Evolutionary conservation across 2,329 filamentous ascomycete species (phyloP).

Genomic region (Plectosphaerella sp.): DNA sequence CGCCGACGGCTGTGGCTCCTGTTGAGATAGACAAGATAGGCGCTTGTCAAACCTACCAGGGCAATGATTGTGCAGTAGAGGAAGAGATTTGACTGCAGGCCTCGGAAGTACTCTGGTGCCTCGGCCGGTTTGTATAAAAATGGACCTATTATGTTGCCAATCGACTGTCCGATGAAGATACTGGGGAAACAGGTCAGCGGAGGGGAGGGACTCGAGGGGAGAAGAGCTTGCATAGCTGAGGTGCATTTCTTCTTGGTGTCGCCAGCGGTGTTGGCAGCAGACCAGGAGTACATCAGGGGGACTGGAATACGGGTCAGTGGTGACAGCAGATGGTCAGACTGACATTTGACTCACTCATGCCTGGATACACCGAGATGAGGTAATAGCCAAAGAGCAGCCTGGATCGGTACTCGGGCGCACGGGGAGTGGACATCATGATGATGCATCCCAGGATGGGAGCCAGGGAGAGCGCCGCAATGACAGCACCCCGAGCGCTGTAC

Average conservation of each 20-base stretch:
- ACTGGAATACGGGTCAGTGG: slow-evolving; percentile 21
- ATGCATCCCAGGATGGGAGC: slow-evolving; percentile 53
- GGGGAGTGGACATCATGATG: slow-evolving; percentile 46
- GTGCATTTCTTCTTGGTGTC: slow-evolving; percentile 65
- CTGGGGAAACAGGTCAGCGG: no score
- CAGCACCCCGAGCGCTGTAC: slow-evolving; percentile 51
- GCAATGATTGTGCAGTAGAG: slow-evolving; percentile 54
- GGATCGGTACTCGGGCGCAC: slow-evolving; percentile 37
- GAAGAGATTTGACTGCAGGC: slow-evolving; percentile 54
- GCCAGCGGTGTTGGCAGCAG: slow-evolving; percentile 55
- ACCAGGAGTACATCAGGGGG: slow-evolving; percentile 53
- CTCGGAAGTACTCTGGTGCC: slow-evolving; percentile 51
- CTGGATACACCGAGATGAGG: slow-evolving; percentile 56
- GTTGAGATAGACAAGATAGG: slow-evolving; percentile 43
- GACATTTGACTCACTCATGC: slow-evolving; percentile 16
- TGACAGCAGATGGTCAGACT: neutral
- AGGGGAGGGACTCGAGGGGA: slow-evolving; percentile 17
- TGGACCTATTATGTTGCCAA: slow-evolving; percentile 62
- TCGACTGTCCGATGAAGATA: slow-evolving; percentile 53
- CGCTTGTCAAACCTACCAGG: slow-evolving; percentile 30
- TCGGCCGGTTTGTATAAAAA: slow-evolving; percentile 57
- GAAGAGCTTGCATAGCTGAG: slow-evolving; percentile 37
- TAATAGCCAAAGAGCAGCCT: slow-evolving; percentile 54
- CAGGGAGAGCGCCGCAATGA: slow-evolving; percentile 48
- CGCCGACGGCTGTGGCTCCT: slow-evolving; percentile 33